Evolutionary conservation across 164 flowering plant species (phyloP).

Genomic region (Kalanchoe fedtschenkoi): DNA sequence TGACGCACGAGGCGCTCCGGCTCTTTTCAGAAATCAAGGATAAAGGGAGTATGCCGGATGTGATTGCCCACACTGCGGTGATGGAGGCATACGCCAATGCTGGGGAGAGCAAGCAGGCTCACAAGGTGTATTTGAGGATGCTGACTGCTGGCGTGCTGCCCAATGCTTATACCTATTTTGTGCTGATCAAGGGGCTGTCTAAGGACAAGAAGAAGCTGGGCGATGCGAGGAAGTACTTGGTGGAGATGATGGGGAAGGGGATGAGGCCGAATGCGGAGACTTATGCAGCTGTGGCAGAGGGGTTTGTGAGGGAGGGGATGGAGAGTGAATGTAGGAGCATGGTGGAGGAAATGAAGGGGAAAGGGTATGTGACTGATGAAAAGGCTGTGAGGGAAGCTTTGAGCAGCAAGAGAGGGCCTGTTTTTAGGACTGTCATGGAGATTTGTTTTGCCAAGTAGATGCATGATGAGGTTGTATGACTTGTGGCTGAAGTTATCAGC

Average conservation of each 20-base stretch:
- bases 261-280: slow-evolving; percentile 48
- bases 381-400: slow-evolving; percentile 46
- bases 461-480: background rate
- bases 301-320: slow-evolving; percentile 34
- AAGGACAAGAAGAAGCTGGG: slow-evolving; percentile 25
- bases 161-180: slow-evolving; percentile 67
- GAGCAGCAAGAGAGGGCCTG: slow-evolving; percentile 37
- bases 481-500: background rate
- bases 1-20: slow-evolving; percentile 80
- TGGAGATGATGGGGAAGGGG: slow-evolving; percentile 71
- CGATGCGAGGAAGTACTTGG: slow-evolving; percentile 51
- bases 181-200: slow-evolving; percentile 57
- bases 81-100: slow-evolving; percentile 74
- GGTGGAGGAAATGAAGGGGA: slow-evolving; percentile 44
- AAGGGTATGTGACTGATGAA: slow-evolving; percentile 56
- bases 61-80: slow-evolving; percentile 78
- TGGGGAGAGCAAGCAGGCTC: slow-evolving; percentile 57
- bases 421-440: slow-evolving; percentile 32
- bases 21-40: slow-evolving; percentile 63
- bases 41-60: slow-evolving; percentile 75
- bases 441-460: slow-evolving; percentile 38
- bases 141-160: slow-evolving; percentile 64
- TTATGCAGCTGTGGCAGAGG: slow-evolving; percentile 52
- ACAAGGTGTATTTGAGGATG: slow-evolving; percentile 55
- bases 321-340: slow-evolving; percentile 44